Evolutionary conservation across 768 basidiomycete genomes (phyloP), one percentile per base, ranked within the genome.

Genomic region (Obba rivulosa): DNA sequence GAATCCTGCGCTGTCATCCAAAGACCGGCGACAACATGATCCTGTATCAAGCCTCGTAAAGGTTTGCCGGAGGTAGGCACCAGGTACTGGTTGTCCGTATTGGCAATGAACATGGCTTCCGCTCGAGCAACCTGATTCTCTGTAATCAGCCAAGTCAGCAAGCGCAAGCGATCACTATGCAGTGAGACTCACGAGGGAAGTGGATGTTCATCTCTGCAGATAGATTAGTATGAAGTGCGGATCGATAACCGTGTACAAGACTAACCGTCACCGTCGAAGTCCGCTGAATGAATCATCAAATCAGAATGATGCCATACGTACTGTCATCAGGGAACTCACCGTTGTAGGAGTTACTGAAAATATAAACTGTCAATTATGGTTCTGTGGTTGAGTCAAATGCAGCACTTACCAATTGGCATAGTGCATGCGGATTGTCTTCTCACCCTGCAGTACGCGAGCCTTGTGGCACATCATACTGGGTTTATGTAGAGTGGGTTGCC

Each of bases 401-500:
- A 3, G 39, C 38, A 72, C 82, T 45, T 50, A 95, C 93, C 95
- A 99, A 62, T 99, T 99, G 21, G 96, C 95, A 62, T 99, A 99
- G 71, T 99, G 96, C 94, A 99, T 94, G 13, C 96, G 81, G 63
- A 99, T 98, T 0, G 96, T 98, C 74, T 97, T 99, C 69, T 99
- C 96, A 21, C 95, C 96, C 52, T 83, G 79, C 53, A 99, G 66
- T 17, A 98, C 87, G 48, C 85, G 85, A 14, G 95, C 95, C 57
- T 81, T 87, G 65, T 99, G 96, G 8, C 85, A 86, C 96, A 99
- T 99, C 95, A 99, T 99, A 75, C 90, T 92, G 18, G 96, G 95
- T 63, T 99, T 99, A 66, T 99, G 96, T 45, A 99, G 75, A 1
- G 96, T 98, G 7, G 96, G 96, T 72, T 99, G 96, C 44, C 96